Evolutionary conservation across 1,284 basidiomycete species (phyloP).

Genomic region (Fomitopsis palustris): DNA sequence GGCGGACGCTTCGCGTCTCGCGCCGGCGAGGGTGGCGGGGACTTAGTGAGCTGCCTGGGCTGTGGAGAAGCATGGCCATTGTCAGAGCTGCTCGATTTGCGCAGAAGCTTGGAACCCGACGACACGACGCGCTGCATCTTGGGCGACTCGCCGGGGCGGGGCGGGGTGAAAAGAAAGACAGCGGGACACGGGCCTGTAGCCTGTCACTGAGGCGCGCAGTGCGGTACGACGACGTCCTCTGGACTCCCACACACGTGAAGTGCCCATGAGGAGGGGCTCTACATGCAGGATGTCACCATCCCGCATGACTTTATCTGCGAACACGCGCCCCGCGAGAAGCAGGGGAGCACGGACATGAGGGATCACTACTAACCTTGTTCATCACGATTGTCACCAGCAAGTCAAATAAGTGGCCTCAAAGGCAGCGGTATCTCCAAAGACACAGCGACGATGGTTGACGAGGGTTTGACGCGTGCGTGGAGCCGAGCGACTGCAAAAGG

Average conservation of each 20-base stretch:
- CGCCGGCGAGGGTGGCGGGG: constrained; percentile 46
- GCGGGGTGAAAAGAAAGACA: constrained; percentile 10
- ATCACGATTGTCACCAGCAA: background rate
- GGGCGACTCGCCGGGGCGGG: constrained; percentile 9
- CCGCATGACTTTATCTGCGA: constrained; percentile 16
- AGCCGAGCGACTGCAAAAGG: background rate
- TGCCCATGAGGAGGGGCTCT: constrained; percentile 14
- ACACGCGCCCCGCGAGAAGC: constrained; percentile 8
- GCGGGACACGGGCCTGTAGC: background rate
- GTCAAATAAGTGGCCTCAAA: constrained; percentile 1
- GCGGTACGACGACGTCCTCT: background rate
- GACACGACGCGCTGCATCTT: constrained; percentile 19
- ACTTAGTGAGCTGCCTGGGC: constrained; percentile 41
- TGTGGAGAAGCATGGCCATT: constrained; percentile 27
- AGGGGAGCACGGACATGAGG: constrained; percentile 2
- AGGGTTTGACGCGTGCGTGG: background rate
- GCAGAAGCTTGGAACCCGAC: constrained; percentile 25
- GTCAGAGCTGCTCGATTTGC: constrained; percentile 26
- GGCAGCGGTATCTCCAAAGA: background rate
- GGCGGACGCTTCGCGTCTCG: constrained; percentile 37
- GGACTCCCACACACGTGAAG: constrained; percentile 7
- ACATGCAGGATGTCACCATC: constrained; percentile 10
- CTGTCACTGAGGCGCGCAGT: background rate
- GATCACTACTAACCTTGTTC: constrained; percentile 7
- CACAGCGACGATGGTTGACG: background rate